phyloP scores from a whole-genome alignment of 352 stramenopile genomes.

The Chrysophaeum taylorii region DNA sequence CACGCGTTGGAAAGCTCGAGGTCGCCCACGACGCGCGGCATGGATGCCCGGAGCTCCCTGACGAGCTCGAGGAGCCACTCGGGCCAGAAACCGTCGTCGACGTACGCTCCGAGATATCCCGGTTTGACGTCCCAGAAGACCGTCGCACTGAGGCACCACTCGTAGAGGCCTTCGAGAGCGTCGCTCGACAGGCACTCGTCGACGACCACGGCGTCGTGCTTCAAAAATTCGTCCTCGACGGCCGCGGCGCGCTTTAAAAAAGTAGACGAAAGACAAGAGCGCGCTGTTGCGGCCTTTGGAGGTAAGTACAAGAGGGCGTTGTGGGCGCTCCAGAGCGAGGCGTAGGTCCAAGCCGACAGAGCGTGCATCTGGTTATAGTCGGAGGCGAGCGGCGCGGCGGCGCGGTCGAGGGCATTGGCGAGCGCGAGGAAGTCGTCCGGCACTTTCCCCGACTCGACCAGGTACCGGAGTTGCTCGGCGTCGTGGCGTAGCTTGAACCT shows the following conservation, averaged over 20 bases:
- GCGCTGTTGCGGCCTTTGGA: conserved; percentile 12
- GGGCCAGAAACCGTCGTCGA: conserved; percentile 53
- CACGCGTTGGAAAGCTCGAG: conserved; percentile 45
- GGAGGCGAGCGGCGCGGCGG: background rate
- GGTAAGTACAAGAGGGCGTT: conserved; percentile 30
- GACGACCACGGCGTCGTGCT: conserved; percentile 32
- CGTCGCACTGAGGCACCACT: conserved; percentile 40
- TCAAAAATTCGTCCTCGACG: conserved; percentile 30
- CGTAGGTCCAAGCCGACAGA: background rate
- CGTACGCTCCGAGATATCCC: conserved; percentile 51
- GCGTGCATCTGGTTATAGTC: background rate
- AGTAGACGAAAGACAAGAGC: conserved; percentile 8
- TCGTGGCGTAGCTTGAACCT: conserved; percentile 34
- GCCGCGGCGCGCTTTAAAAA: conserved; percentile 33
- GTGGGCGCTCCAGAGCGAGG: conserved; percentile 16
- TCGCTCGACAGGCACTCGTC: conserved; percentile 26
- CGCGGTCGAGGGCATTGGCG: conserved; percentile 18
- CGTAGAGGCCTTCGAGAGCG: conserved; percentile 34
- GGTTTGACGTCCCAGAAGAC: conserved; percentile 37
- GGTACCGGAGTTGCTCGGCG: conserved; percentile 25
- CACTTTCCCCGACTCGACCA: conserved; percentile 12
- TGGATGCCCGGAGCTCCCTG: conserved; percentile 36
- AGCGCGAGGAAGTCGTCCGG: conserved; percentile 22
- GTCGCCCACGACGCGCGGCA: conserved; percentile 42
- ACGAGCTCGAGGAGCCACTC: conserved; percentile 43